phyloP scores from a whole-genome alignment of 2,329 filamentous ascomycete genomes.

The Exophiala sp. region DNA sequence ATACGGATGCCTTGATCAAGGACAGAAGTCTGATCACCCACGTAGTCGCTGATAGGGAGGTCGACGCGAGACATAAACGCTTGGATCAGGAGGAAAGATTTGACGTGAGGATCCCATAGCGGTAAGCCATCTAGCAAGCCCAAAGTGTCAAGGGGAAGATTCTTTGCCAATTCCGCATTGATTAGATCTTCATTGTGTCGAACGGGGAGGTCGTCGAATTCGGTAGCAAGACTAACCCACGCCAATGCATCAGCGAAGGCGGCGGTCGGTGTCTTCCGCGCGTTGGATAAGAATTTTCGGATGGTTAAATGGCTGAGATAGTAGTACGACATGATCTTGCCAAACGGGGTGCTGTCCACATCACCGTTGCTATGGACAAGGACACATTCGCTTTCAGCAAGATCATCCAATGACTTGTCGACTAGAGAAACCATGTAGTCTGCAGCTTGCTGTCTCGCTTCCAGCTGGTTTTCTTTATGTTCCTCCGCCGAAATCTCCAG shows the following conservation, averaged over 20 bases:
- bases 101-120: constrained; percentile 98
- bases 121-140: constrained; percentile 57
- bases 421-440: constrained; percentile 94
- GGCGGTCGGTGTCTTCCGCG: constrained; percentile 58
- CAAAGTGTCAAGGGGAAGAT: constrained; percentile 52
- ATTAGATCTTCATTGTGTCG: constrained; percentile 98
- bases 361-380: constrained; percentile 78
- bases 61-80: constrained; percentile 91
- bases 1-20: constrained; percentile 96
- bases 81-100: constrained; percentile 87
- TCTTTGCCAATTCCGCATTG: constrained; percentile 80
- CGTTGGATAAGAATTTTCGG: constrained; percentile 70
- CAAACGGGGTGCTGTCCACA: constrained; percentile 80
- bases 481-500: constrained; percentile 89
- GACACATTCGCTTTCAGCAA: constrained; percentile 79
- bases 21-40: constrained; percentile 82
- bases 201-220: constrained; percentile 96
- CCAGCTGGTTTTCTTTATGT: constrained; percentile 65
- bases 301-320: constrained; percentile 95
- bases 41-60: constrained; percentile 92
- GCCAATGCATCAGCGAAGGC: constrained; percentile 75
- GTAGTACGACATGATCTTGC: constrained; percentile 99
- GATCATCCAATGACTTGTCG: constrained; percentile 72
- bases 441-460: constrained; percentile 80
- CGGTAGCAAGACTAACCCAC: constrained; percentile 89